These are phyloP conservation scores for Epichloe typhina DNA, from an alignment of 2,329 filamentous ascomycete genomes.

Conservation along the genomic window DNA sequence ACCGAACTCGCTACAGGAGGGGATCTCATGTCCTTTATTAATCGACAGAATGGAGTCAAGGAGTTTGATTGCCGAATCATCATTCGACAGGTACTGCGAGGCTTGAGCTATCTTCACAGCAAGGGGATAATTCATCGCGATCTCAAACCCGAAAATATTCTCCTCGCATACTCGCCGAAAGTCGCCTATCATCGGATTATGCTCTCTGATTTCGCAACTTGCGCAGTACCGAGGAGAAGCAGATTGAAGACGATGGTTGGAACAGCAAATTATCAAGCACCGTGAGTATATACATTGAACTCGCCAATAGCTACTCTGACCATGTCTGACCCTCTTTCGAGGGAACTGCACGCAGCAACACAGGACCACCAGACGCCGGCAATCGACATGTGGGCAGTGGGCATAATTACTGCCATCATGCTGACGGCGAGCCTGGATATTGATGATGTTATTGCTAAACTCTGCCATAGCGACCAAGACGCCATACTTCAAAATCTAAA, in stretches of 20 bases:
- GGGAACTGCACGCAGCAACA: slow-evolving; percentile 22
- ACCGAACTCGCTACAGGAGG: slow-evolving; percentile 43
- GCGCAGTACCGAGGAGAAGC: slow-evolving; percentile 27
- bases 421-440: slow-evolving; percentile 13
- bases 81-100: slow-evolving; percentile 33
- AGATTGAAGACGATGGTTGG: slow-evolving; percentile 32
- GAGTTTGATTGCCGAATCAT: slow-evolving; percentile 33
- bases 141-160: slow-evolving; percentile 41
- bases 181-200: slow-evolving; percentile 31
- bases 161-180: slow-evolving; percentile 32
- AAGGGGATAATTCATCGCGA: slow-evolving; percentile 39
- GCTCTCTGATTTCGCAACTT: slow-evolving; percentile 39
- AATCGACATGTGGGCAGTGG: slow-evolving; percentile 41
- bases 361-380: slow-evolving; percentile 18
- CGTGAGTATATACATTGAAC: slow-evolving; percentile 24
- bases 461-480: slow-evolving; percentile 17
- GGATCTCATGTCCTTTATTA: slow-evolving; percentile 37
- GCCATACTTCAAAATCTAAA: slow-evolving; percentile 11
- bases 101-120: slow-evolving; percentile 33
- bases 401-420: slow-evolving; percentile 29
- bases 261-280: slow-evolving; percentile 34
- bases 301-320: neutral
- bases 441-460: slow-evolving; percentile 10
- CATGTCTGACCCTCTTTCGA: slow-evolving; percentile 11
- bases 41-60: slow-evolving; percentile 15